Conservation (phyloP, 2,329 filamentous ascomycete species). For the Pseudogymnoascus sp. region DNA sequence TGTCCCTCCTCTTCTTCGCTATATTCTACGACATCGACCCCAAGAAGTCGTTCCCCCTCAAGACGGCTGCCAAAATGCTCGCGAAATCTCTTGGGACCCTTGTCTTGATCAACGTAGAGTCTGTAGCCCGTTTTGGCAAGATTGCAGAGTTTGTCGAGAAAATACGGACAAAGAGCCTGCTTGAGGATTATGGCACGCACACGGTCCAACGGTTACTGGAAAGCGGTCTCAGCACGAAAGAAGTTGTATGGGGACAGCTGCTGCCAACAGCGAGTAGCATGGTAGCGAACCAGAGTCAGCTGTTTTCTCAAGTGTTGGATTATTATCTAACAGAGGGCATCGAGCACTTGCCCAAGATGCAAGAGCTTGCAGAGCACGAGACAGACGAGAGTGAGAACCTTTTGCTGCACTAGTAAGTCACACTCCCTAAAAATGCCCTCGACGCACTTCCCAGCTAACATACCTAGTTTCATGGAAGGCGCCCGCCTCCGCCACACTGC, state of each 20-base stretch:
- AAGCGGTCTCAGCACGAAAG: conserved; percentile 50
- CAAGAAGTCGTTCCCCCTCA: conserved; percentile 56
- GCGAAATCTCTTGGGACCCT: conserved; percentile 50
- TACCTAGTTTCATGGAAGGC: conserved; percentile 54
- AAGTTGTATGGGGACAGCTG: conserved; percentile 44
- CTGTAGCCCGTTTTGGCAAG: conserved; percentile 41
- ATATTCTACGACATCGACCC: conserved; percentile 57
- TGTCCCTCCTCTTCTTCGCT: conserved; percentile 56
- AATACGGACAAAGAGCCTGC: conserved; percentile 38
- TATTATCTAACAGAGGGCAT: conserved; percentile 57
- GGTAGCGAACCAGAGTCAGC: conserved; percentile 62
- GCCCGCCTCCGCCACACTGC: conserved; percentile 58
- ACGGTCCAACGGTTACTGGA: conserved; percentile 58
- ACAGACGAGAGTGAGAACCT: conserved; percentile 50
- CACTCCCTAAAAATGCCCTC: background rate
- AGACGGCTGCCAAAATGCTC: conserved; percentile 48
- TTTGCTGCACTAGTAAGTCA: conserved; percentile 47
- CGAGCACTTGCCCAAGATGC: conserved; percentile 50
- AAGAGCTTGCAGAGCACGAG: conserved; percentile 47
- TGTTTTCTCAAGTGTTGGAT: conserved; percentile 65
- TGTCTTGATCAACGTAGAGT: conserved; percentile 58
- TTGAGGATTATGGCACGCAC: conserved; percentile 56
- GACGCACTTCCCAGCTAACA: conserved; percentile 9
- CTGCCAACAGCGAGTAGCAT: conserved; percentile 54
- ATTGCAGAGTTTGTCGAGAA: conserved; percentile 43